These are phyloP conservation scores for Mortierella sp. DNA, from an alignment of 371 early-diverging fungal genomes.

Conservation along the genomic window DNA sequence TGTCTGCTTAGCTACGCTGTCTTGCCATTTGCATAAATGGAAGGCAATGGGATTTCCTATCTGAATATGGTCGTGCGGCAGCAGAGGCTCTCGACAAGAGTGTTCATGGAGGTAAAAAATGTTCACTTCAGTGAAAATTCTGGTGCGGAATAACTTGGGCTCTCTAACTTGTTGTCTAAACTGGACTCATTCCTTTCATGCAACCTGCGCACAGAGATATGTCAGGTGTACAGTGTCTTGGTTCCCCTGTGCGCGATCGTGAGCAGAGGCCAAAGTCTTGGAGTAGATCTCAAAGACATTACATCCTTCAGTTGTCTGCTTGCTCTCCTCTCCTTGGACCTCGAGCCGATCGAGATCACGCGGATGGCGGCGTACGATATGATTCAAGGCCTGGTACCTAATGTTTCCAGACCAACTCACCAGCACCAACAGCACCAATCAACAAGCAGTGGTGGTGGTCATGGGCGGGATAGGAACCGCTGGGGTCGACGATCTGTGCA, in stretches of 20 bases:
- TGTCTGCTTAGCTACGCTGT: slow-evolving; percentile 23
- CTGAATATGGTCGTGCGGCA: slow-evolving; percentile 28
- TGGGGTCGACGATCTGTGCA: slow-evolving; percentile 9
- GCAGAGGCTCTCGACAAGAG: slow-evolving; percentile 22
- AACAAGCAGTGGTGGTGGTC: neutral
- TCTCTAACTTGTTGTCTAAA: too few species aligned
- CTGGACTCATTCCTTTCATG: neutral
- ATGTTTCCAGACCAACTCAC: slow-evolving; percentile 7
- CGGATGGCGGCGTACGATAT: slow-evolving; percentile 35
- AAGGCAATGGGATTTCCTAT: slow-evolving; percentile 41
- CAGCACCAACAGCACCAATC: neutral
- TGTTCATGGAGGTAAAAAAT: slow-evolving; percentile 29
- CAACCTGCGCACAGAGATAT: slow-evolving; percentile 21
- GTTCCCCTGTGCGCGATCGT: slow-evolving; percentile 38
- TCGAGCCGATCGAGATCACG: slow-evolving; percentile 25
- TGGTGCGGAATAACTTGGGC: too few species aligned
- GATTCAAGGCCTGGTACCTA: slow-evolving; percentile 40
- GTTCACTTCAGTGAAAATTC: too few species aligned
- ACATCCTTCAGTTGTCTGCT: slow-evolving; percentile 26
- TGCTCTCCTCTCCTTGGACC: slow-evolving; percentile 29
- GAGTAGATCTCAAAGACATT: slow-evolving; percentile 38
- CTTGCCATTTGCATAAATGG: slow-evolving; percentile 35
- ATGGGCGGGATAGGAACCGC: neutral
- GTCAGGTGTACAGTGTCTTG: slow-evolving; percentile 42
- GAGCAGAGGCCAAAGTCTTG: slow-evolving; percentile 13